Conservation (phyloP, 257 asterid genomes). For the Solanum tacnaense region DNA sequence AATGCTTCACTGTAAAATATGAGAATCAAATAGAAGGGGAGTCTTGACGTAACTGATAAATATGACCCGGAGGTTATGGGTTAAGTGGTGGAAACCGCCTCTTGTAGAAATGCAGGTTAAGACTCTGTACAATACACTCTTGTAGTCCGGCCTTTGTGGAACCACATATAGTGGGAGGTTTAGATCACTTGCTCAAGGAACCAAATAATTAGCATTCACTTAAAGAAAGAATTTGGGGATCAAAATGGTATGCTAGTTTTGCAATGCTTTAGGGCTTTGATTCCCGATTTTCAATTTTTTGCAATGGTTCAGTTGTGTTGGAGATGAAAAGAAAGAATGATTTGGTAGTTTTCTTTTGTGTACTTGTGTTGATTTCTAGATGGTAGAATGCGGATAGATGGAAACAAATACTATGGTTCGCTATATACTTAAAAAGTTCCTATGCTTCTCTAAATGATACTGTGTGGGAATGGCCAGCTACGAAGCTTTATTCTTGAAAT, state of each 20-base stretch:
- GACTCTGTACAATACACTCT: neutral
- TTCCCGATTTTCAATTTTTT: neutral
- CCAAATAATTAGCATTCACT: neutral
- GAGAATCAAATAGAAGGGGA: neutral
- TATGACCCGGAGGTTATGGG: neutral
- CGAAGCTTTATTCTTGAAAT: neutral
- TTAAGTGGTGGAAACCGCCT: neutral
- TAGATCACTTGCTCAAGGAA: neutral
- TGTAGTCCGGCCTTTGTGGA: neutral
- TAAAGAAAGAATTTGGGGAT: neutral
- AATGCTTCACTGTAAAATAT: no score
- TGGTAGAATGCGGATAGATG: neutral
- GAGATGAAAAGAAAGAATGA: neutral
- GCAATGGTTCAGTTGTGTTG: neutral
- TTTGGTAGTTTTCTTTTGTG: neutral
- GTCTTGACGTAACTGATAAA: neutral
- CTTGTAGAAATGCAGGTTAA: neutral
- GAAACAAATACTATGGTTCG: neutral
- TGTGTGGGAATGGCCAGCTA: neutral
- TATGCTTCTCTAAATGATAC: neutral
- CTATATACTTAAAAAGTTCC: neutral
- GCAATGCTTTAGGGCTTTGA: neutral
- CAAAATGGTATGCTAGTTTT: neutral
- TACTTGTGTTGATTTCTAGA: neutral
- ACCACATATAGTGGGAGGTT: neutral